These are phyloP conservation scores for Aurantiochytrium sp. DNA, from an alignment of 108 stramenopile genomes.

Conservation along the genomic window DNA sequence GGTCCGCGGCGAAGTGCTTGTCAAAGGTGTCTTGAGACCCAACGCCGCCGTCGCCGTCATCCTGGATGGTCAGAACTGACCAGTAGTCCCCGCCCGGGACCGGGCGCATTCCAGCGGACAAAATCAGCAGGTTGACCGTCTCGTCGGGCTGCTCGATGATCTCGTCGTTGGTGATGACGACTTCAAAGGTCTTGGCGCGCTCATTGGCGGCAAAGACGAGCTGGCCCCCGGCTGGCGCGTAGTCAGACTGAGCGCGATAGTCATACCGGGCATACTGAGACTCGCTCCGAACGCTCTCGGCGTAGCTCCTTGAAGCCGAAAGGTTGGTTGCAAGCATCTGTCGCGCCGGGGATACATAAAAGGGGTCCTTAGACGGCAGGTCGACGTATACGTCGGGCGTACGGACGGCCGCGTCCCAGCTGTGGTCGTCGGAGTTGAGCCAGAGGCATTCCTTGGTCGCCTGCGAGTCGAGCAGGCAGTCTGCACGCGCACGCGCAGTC, in stretches of 20 bases:
- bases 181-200: neutral
- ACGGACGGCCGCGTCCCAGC: neutral
- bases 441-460: neutral
- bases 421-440: neutral
- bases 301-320: neutral
- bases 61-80: constrained; percentile 53
- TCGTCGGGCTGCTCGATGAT: constrained; percentile 67
- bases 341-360: neutral
- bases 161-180: constrained; percentile 60
- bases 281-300: neutral
- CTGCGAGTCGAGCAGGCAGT: neutral
- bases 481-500: neutral
- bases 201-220: neutral
- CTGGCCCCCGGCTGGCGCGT: neutral
- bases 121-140: constrained; percentile 52
- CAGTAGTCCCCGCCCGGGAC: constrained; percentile 58
- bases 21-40: constrained; percentile 10
- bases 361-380: neutral
- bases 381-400: neutral
- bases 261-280: neutral
- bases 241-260: constrained; percentile 9
- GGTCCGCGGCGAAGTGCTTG: neutral
- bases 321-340: neutral
- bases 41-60: constrained; percentile 57
- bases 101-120: constrained; percentile 68